These are phyloP conservation scores for Lodderomyces metapsilosis DNA, from an alignment of 1,139 yeast genomes.

Conservation along the genomic window DNA sequence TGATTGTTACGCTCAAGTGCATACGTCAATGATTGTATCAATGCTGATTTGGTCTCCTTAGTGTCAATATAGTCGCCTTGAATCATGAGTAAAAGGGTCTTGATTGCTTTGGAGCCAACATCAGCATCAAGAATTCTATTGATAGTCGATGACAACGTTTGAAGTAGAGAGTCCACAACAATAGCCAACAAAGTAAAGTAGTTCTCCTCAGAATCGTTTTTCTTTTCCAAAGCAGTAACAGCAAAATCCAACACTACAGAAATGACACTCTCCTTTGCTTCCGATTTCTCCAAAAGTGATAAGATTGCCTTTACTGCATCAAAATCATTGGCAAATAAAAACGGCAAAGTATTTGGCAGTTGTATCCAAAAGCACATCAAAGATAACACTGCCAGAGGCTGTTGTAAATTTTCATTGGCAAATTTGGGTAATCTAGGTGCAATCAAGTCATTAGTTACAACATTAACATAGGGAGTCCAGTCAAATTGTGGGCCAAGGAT, in stretches of 20 bases:
- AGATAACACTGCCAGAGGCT: constrained; percentile 73
- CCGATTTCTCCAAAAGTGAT: constrained; percentile 47
- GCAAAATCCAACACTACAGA: constrained; percentile 58
- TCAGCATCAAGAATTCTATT: constrained; percentile 43
- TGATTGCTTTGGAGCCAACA: constrained; percentile 53
- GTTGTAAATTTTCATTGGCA: constrained; percentile 76
- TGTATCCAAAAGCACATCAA: constrained; percentile 67
- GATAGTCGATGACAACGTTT: constrained; percentile 50
- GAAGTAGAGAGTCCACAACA: constrained; percentile 55
- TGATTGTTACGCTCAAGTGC: constrained; percentile 62
- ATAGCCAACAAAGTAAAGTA: constrained; percentile 50
- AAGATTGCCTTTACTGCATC: constrained; percentile 58
- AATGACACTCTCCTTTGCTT: constrained; percentile 69
- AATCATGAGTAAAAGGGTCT: constrained; percentile 53
- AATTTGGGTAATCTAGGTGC: constrained; percentile 64
- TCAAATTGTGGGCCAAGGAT: constrained; percentile 44
- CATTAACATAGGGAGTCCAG: constrained; percentile 58
- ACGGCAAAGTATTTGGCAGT: constrained; percentile 45
- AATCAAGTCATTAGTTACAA: constrained; percentile 56
- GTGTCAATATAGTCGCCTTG: constrained; percentile 61
- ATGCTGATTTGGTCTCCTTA: constrained; percentile 50
- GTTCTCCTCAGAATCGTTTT: constrained; percentile 37
- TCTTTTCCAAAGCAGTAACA: constrained; percentile 38
- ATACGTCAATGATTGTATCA: constrained; percentile 58
- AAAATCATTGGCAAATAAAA: constrained; percentile 56